A percentile compares a stretch with the other conserved stretches of the same genome.
Conservation (phyloP, 2,329 filamentous ascomycete genomes). For the Tolypocladium nubicola region DNA sequence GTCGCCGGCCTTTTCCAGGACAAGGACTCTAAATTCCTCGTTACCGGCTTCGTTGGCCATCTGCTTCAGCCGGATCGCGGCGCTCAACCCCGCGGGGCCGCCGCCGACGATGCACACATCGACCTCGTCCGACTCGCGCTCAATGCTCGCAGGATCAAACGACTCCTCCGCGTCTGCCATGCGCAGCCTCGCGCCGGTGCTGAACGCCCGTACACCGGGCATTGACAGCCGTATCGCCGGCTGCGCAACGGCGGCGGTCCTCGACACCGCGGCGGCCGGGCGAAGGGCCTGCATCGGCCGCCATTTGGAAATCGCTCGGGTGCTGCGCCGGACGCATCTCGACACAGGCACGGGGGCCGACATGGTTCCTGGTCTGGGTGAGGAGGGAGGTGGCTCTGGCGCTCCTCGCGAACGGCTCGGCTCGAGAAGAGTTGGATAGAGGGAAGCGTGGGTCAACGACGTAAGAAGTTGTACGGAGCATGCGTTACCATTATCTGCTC, state of each 20-base stretch:
- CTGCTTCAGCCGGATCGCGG: slow-evolving; percentile 91
- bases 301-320: slow-evolving; percentile 19
- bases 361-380: slow-evolving; percentile 15
- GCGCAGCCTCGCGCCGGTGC: slow-evolving; percentile 18
- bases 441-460: neutral
- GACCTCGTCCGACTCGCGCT: slow-evolving; percentile 85
- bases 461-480: neutral
- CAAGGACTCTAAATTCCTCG: slow-evolving; percentile 85
- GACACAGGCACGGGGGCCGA: slow-evolving; percentile 25
- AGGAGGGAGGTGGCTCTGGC: neutral
- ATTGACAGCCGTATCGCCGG: slow-evolving; percentile 9
- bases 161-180: slow-evolving; percentile 31
- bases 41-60: slow-evolving; percentile 90
- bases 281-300: slow-evolving; percentile 13
- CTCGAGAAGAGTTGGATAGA: neutral
- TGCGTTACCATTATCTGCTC: slow-evolving; percentile 7
- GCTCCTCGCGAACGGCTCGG: neutral
- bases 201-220: slow-evolving; percentile 23
- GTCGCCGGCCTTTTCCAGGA: slow-evolving; percentile 93
- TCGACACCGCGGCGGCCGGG: slow-evolving; percentile 11
- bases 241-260: slow-evolving; percentile 7
- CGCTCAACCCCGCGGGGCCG: slow-evolving; percentile 86
- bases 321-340: slow-evolving; percentile 27
- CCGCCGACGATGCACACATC: slow-evolving; percentile 96
- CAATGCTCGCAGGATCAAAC: slow-evolving; percentile 58